Conservation (phyloP, 768 basidiomycete genomes). For the Termitomyces sp. region DNA sequence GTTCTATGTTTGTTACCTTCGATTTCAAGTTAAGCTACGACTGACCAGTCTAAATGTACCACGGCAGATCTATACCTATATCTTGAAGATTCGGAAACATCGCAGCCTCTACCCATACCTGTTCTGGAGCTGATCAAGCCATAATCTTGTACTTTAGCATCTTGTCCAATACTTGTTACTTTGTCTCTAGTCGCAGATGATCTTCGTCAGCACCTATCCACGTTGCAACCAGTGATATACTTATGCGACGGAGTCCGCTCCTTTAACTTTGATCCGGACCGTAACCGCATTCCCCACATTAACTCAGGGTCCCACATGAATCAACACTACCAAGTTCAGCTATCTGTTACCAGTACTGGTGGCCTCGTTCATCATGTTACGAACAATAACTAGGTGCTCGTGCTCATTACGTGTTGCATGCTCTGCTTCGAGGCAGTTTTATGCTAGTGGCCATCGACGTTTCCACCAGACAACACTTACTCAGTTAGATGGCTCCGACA, state of each 20-base stretch:
- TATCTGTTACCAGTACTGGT: neutral
- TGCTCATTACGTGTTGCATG: neutral
- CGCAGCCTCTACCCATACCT: neutral
- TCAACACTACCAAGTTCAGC: neutral
- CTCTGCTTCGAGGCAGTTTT: neutral
- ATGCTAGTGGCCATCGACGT: neutral
- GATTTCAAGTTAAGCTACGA: neutral
- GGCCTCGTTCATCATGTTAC: neutral
- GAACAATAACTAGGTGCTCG: neutral
- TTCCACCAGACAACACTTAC: constrained; percentile 1
- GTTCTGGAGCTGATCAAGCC: neutral
- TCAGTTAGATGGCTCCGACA: constrained; percentile 14
- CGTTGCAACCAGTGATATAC: neutral
- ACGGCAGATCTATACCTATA: neutral
- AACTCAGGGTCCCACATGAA: neutral
- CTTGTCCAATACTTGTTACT: neutral
- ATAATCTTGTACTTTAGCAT: neutral
- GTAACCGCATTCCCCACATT: neutral
- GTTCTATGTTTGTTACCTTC: neutral
- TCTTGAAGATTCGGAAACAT: neutral
- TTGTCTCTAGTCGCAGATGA: neutral
- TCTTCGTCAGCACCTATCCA: neutral
- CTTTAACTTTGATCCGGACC: neutral
- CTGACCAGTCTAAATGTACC: neutral
- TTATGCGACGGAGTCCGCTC: neutral